Evolutionary conservation across 2,329 filamentous ascomycete genomes (phyloP), one percentile per base, ranked within the genome.

Genomic region (Penicillium sp.): DNA sequence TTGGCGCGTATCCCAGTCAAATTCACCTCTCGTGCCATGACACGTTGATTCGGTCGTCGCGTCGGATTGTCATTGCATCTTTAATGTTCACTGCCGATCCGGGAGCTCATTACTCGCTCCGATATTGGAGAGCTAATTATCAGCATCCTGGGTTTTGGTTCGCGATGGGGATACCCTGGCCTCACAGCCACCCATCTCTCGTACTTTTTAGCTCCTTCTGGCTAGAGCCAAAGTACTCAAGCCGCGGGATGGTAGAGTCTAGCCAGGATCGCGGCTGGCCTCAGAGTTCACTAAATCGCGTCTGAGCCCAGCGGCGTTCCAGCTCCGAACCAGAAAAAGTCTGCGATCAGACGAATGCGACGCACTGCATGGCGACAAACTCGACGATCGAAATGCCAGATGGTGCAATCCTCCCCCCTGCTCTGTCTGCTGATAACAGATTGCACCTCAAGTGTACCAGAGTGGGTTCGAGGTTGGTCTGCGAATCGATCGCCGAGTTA

Each of bases 31-130:
- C 64, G 53, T 59, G 70, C 68, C 24, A 26, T 28, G 45, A 66
- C 69, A 64, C 67, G 63, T 47, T 73, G 67, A 74, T 72, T 73
- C 65, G 70, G 65, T 64, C 60, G 69, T 71, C 66, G 68, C 64
- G 65, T 65, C 50, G 61, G 49, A 49, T 49, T 49, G 65, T 66
- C 61, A 63, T 66, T 65, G 64, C 68, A 62, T 68, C 66, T 70
- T 8, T 10, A 49, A 67, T 67, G 45, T 67, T 68, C 51, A 35
- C 63, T 73, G 68, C 61, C 61, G 69, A 75, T 72, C 66, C 58
- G 67, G 63, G 65, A 59, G 65, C 61, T 68, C 60, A 64, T 53
- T 60, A 47, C 57, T 42, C 24, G 26, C 47, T 49, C 45, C 44
- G 50, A 47, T 58, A 15, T 42, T 33, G 42, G 59, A n/a, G 57